Percentiles rank a stretch among this genome's conserved stretches.
Evolutionary conservation across 2,329 filamentous ascomycete species (phyloP).

Genomic region (Sporothrix pallida): DNA sequence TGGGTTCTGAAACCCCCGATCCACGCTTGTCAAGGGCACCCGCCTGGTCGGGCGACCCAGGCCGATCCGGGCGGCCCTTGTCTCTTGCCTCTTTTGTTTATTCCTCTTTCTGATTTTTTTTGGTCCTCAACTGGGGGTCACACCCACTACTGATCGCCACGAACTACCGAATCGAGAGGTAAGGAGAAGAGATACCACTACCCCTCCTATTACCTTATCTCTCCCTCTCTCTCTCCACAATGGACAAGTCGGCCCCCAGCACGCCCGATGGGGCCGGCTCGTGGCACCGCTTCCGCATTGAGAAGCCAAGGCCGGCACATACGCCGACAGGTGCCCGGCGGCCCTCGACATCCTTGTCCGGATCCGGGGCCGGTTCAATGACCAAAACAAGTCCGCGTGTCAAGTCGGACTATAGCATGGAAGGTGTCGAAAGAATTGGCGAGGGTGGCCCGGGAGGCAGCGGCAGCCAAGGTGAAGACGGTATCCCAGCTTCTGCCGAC

Average conservation of each 20-base stretch:
- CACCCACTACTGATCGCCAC: slow-evolving; percentile 8
- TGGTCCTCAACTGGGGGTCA: neutral
- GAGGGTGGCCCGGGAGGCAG: neutral
- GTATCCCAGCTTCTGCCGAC: neutral
- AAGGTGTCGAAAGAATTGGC: neutral
- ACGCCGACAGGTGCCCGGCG: neutral
- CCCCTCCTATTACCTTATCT: neutral
- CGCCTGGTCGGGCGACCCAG: slow-evolving; percentile 11
- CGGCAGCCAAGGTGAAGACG: neutral
- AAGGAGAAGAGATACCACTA: neutral
- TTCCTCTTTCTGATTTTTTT: neutral
- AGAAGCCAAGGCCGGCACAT: slow-evolving; percentile 36
- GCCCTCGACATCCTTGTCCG: neutral
- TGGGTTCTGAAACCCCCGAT: neutral
- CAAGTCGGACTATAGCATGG: slow-evolving; percentile 16
- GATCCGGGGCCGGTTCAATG: slow-evolving; percentile 32
- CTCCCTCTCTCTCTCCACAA: neutral
- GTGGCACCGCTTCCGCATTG: slow-evolving; percentile 42
- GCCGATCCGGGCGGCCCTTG: slow-evolving; percentile 16
- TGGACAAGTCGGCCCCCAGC: slow-evolving; percentile 33
- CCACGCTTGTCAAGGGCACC: slow-evolving; percentile 4
- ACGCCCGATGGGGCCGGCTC: slow-evolving; percentile 34
- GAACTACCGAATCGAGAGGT: neutral
- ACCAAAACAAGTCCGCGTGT: slow-evolving; percentile 2
- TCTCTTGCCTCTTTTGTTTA: neutral